Evolutionary conservation across 1,139 yeast species (phyloP).

Genomic region (Pichiaceae sp.): DNA sequence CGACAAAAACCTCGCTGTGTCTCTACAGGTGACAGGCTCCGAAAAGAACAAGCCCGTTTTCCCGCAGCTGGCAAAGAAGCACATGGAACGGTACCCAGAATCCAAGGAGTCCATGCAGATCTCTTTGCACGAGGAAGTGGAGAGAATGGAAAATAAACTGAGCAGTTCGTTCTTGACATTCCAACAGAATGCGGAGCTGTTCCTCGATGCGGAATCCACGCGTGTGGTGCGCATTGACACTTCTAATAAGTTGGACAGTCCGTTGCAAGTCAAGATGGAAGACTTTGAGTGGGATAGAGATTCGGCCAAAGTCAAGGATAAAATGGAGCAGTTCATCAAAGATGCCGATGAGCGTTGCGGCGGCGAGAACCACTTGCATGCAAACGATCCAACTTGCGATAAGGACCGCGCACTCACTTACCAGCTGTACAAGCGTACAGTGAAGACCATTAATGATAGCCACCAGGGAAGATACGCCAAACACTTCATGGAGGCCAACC

Average conservation of each 20-base stretch:
- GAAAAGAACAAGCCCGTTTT: background rate
- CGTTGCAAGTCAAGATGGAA: background rate
- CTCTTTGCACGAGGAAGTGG: background rate
- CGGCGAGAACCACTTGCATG: background rate
- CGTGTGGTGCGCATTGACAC: background rate
- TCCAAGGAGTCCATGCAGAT: background rate
- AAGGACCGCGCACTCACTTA: conserved; percentile 8
- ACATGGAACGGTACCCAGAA: background rate
- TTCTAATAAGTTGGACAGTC: background rate
- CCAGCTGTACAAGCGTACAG: conserved; percentile 7
- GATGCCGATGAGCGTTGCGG: background rate
- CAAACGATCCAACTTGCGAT: conserved; percentile 1
- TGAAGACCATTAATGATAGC: conserved; percentile 1
- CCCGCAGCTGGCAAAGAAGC: background rate
- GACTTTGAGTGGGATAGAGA: background rate
- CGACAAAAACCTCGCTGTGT: background rate
- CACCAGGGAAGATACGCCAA: conserved; percentile 12
- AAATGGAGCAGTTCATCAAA: background rate
- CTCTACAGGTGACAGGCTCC: background rate
- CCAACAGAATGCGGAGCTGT: background rate
- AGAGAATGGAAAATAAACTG: background rate
- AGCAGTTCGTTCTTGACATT: background rate
- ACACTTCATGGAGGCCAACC: conserved; percentile 28
- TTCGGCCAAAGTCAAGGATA: background rate
- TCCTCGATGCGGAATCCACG: background rate